Evolutionary conservation across 2,329 filamentous ascomycete species (phyloP).

Genomic region (Rhexocercosporidium sp.): DNA sequence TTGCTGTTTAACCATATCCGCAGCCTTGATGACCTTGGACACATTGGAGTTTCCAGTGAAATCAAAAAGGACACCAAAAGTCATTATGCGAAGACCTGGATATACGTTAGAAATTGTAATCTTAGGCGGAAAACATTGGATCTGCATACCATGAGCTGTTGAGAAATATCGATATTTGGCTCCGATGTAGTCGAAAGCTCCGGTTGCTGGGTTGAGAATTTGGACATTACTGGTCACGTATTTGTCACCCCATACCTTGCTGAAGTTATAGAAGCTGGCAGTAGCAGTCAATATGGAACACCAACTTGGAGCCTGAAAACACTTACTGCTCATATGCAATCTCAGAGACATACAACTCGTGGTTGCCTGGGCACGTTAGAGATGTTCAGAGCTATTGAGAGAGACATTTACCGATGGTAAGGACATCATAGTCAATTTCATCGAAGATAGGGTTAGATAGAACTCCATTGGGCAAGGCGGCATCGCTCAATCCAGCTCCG

Average conservation of each 20-base stretch:
- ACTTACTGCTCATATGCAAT: conserved; percentile 49
- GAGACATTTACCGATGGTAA: conserved; percentile 63
- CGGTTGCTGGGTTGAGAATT: conserved; percentile 74
- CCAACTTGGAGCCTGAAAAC: not conserved
- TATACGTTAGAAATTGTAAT: not conserved
- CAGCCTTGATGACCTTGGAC: conserved; percentile 78
- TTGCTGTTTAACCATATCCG: conserved; percentile 76
- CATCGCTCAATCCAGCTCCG: conserved; percentile 91
- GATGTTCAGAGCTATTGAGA: not conserved
- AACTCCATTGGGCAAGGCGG: conserved; percentile 82
- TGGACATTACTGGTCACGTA: conserved; percentile 95
- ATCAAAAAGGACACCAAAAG: conserved; percentile 86
- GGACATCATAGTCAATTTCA: conserved; percentile 79
- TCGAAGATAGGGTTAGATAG: conserved; percentile 87
- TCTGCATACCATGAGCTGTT: conserved; percentile 72
- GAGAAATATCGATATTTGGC: conserved; percentile 87
- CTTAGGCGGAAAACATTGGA: not conserved
- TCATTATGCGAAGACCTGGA: conserved; percentile 36
- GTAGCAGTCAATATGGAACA: not conserved
- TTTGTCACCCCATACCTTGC: conserved; percentile 71
- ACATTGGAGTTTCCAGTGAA: conserved; percentile 91
- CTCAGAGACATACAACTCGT: conserved; percentile 85
- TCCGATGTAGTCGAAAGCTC: conserved; percentile 74
- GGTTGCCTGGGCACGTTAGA: conserved; percentile 61
- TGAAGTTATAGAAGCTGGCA: conserved; percentile 65